phyloP scores from a whole-genome alignment of 192 early-diverging fungal species.

The Coemansia sp. region DNA sequence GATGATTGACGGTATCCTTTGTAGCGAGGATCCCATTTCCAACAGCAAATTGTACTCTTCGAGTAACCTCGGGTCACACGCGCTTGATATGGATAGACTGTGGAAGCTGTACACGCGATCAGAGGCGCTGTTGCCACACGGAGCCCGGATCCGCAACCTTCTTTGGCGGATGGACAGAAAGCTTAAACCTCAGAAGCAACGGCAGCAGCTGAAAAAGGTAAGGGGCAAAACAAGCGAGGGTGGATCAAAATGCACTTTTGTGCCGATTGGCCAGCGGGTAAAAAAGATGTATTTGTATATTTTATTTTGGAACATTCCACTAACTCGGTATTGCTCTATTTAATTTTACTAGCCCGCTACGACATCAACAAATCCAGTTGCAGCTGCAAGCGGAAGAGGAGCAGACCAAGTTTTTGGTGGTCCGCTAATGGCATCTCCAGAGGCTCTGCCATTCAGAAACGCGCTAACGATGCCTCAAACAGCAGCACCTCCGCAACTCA shows the following conservation, averaged over 20 bases:
- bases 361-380: not conserved
- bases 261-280: not conserved
- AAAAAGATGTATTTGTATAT: not conserved
- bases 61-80: not conserved
- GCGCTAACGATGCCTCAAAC: not conserved
- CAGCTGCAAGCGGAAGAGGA: not conserved
- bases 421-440: not conserved
- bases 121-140: conserved; percentile 32
- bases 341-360: not conserved
- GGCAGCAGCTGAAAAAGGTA: conserved; percentile 6
- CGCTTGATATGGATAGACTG: conserved; percentile 25
- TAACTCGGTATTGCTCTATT: not conserved
- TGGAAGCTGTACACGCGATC: conserved; percentile 34
- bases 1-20: not conserved
- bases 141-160: conserved; percentile 40
- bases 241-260: too few relatives aligned
- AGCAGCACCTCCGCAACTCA: not conserved
- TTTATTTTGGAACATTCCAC: not conserved
- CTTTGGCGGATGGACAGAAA: conserved; percentile 49
- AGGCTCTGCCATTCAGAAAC: not conserved
- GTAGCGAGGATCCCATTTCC: not conserved
- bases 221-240: not conserved
- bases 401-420: not conserved
- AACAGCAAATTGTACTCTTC: not conserved
- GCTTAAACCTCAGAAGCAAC: not conserved